Conservation (phyloP, 768 basidiomycete species). For the Leccinellum luteum region DNA sequence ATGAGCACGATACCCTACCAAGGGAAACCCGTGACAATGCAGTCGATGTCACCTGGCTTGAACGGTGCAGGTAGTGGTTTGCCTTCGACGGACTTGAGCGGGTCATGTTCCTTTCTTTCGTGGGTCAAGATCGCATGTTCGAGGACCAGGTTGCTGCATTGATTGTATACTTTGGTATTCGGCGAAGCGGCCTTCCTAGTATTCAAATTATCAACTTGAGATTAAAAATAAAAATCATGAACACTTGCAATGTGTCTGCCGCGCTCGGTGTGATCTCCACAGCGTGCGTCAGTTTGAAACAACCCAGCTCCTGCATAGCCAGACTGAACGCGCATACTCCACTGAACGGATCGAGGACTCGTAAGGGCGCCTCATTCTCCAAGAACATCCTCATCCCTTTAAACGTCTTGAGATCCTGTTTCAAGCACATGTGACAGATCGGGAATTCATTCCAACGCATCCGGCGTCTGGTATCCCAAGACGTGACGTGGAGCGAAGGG, state of each 20-base stretch:
- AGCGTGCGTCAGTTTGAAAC: slow-evolving; percentile 58
- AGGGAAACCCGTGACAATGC: slow-evolving; percentile 71
- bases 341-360: slow-evolving; percentile 42
- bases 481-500: slow-evolving; percentile 36
- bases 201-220: slow-evolving; percentile 1
- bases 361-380: slow-evolving; percentile 23
- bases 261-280: slow-evolving; percentile 79
- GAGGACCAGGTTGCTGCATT: slow-evolving; percentile 66
- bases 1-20: slow-evolving; percentile 45
- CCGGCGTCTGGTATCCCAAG: slow-evolving; percentile 37
- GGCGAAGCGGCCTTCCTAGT: slow-evolving; percentile 50
- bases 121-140: slow-evolving; percentile 53
- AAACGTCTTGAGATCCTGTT: slow-evolving; percentile 31
- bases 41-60: slow-evolving; percentile 52
- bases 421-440: slow-evolving; percentile 48
- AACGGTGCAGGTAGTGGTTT: slow-evolving; percentile 45
- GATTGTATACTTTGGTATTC: slow-evolving; percentile 57
- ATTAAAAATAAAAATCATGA: background rate
- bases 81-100: slow-evolving; percentile 39
- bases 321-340: slow-evolving; percentile 60
- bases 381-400: slow-evolving; percentile 33
- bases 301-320: slow-evolving; percentile 54
- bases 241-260: slow-evolving; percentile 54
- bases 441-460: slow-evolving; percentile 36
- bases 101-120: slow-evolving; percentile 39